phyloP scores from a whole-genome alignment of 768 basidiomycete genomes.

The Neoboletus magnificus region DNA sequence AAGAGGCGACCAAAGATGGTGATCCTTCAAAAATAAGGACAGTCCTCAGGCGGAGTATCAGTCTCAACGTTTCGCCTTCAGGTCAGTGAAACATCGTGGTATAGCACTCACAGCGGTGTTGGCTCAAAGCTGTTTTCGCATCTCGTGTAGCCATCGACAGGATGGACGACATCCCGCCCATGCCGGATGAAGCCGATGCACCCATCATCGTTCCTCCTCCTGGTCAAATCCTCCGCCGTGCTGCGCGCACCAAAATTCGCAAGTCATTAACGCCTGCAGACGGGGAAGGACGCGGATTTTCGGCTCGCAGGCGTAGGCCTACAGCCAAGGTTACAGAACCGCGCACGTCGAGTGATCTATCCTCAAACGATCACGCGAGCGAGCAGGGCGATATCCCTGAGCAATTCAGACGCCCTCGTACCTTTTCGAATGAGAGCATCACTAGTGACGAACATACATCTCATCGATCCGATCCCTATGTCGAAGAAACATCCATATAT shows the following conservation, averaged over 20 bases:
- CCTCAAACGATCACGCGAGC: slow-evolving; percentile 48
- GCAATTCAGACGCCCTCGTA: slow-evolving; percentile 32
- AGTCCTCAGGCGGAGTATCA: slow-evolving; percentile 80
- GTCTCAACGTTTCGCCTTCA: slow-evolving; percentile 80
- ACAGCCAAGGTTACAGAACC: slow-evolving; percentile 34
- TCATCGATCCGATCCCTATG: slow-evolving; percentile 67
- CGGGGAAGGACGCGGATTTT: slow-evolving; percentile 81
- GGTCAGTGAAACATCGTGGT: slow-evolving; percentile 49
- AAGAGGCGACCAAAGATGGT: slow-evolving; percentile 80
- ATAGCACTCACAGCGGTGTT: slow-evolving; percentile 6
- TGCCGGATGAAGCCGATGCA: slow-evolving; percentile 80
- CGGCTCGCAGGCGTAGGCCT: slow-evolving; percentile 33
- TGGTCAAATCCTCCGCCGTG: slow-evolving; percentile 84
- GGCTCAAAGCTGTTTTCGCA: slow-evolving; percentile 19
- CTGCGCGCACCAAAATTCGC: slow-evolving; percentile 93
- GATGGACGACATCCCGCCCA: slow-evolving; percentile 64
- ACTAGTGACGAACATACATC: slow-evolving; percentile 39
- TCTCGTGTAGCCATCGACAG: slow-evolving; percentile 53
- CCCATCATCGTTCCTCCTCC: slow-evolving; percentile 85
- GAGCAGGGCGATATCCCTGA: slow-evolving; percentile 60
- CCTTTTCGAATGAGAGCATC: slow-evolving; percentile 37
- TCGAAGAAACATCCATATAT: slow-evolving; percentile 78
- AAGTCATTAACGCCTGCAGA: slow-evolving; percentile 76
- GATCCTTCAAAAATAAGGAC: slow-evolving; percentile 79
- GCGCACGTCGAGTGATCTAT: slow-evolving; percentile 68